Base-by-base conservation (phyloP, 163 green algal species). In the Botryococcus braunii region DNA sequence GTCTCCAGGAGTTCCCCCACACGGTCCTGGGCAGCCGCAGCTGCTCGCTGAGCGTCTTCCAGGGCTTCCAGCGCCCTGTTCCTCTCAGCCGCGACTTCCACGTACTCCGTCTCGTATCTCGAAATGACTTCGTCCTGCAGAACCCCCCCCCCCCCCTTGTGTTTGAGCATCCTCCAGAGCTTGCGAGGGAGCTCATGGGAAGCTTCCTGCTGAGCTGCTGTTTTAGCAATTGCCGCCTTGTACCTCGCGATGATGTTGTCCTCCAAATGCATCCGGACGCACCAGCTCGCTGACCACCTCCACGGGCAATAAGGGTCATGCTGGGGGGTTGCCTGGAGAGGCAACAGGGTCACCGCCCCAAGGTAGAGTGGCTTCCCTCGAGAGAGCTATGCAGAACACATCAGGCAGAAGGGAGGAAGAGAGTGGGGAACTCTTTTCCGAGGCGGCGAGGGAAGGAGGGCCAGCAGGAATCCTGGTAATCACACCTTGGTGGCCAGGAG, bases 81-180 rank as follows among this genome's bases (percentile, higher is more conserved):
- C 9, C 47, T 66, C 39, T 77, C 71, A 9, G 69, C 62, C 7
- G 69, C 66, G 0, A 59, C 38, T 46, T 77, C 74, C 2, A 62
- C 69, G 13, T 69, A 68, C 21, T 71, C 61, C 41, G 68, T 69
- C 63, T 82, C 62, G 43, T 74, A 73, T 8, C 29, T 56, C 52
- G 58, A 36, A 13, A 84, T 76, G 8, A 71, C 72, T 9, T 82
- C 72, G 36, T 85, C 78, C 72, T 85, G 68, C 35, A 66, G n/a
- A 27, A 41, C 38, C 5, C 37, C 35, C 25, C 35, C 61, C 36
- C 38, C n/a, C 11, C 61, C 25, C 40, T 2, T 46, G 27, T 17
- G 2, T 23, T 40, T 52, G 25, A 21, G 8, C 3, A 27, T 55
- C 61, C 13, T 68, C 39, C 17, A 58, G 55, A 40, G 39, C 37